These are phyloP conservation scores for Boletus eberwhitei DNA, from an alignment of 768 basidiomycete species.

Conservation along the genomic window DNA sequence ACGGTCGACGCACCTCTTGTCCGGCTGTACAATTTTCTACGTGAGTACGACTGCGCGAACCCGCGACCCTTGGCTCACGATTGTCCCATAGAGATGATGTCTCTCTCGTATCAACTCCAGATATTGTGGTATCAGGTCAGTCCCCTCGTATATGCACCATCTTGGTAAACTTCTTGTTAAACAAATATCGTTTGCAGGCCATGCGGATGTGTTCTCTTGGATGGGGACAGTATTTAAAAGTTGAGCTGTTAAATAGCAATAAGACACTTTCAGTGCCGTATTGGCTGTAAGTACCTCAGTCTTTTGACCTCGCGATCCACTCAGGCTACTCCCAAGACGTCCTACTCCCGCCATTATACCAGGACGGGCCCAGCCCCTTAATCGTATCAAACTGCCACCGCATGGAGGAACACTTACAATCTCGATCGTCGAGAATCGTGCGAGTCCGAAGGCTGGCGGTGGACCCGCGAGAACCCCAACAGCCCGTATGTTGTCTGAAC, in stretches of 20 bases:
- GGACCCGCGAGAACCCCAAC: constrained; percentile 53
- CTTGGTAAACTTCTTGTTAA: background rate
- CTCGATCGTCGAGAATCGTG: constrained; percentile 57
- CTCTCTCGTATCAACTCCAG: constrained; percentile 88
- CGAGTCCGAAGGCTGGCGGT: constrained; percentile 34
- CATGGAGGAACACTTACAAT: constrained; percentile 74
- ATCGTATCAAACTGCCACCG: constrained; percentile 46
- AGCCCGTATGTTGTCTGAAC: constrained; percentile 52
- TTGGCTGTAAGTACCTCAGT: constrained; percentile 65
- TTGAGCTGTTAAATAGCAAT: constrained; percentile 66
- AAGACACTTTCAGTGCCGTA: constrained; percentile 74
- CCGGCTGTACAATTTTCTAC: constrained; percentile 83
- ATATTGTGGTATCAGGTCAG: constrained; percentile 76
- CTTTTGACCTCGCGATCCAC: background rate
- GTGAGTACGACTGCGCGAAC: constrained; percentile 44
- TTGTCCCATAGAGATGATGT: constrained; percentile 70
- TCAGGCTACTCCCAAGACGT: constrained; percentile 32
- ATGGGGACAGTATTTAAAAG: constrained; percentile 75
- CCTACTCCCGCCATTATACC: constrained; percentile 31
- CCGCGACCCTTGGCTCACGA: background rate
- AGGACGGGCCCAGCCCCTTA: constrained; percentile 28
- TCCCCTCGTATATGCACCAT: background rate
- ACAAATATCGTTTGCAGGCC: constrained; percentile 39
- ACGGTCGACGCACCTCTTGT: constrained; percentile 80
- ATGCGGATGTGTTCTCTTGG: constrained; percentile 77